Evolutionary conservation across 2,329 filamentous ascomycete species (phyloP).

Genomic region (Exserohilum turcica): DNA sequence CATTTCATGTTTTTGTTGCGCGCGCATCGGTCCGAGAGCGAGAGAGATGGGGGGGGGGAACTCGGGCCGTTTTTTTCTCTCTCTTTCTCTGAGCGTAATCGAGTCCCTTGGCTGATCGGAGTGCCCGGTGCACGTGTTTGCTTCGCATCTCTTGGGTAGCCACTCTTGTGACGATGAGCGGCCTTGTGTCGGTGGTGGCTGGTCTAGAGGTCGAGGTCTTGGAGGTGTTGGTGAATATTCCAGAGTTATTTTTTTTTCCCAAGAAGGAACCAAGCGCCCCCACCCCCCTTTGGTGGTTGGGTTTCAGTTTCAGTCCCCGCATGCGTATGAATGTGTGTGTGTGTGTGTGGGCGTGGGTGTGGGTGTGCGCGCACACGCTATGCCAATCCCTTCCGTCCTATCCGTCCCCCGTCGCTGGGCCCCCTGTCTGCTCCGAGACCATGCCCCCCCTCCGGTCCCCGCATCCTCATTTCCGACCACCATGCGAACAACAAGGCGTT

Average conservation of each 20-base stretch:
- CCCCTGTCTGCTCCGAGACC: not conserved
- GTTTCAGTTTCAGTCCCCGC: not conserved
- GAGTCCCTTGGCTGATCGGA: not conserved
- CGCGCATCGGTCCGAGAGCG: not conserved
- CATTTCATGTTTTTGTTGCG: not conserved
- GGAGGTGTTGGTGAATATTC: not conserved
- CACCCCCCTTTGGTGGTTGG: not conserved
- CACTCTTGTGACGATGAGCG: not conserved
- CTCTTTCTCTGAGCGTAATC: not conserved
- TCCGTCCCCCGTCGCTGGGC: not conserved
- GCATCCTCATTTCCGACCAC: not conserved
- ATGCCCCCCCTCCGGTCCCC: not conserved
- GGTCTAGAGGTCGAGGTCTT: not conserved
- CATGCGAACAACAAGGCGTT: not conserved
- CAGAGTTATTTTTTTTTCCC: too few species aligned
- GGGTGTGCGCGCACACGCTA: not conserved
- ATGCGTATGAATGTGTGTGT: not conserved
- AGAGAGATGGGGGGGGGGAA: too few species aligned
- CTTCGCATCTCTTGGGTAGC: not conserved
- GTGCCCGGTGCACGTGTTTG: constrained; percentile 4
- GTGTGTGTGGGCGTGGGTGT: too few species aligned
- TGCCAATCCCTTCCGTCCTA: not conserved
- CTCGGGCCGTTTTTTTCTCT: constrained; percentile 1
- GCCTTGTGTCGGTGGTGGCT: not conserved
- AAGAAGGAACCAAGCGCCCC: too few species aligned